Base-by-base conservation (phyloP, 805 yeast genomes). In the Cyberlindnera mississippiensis region DNA sequence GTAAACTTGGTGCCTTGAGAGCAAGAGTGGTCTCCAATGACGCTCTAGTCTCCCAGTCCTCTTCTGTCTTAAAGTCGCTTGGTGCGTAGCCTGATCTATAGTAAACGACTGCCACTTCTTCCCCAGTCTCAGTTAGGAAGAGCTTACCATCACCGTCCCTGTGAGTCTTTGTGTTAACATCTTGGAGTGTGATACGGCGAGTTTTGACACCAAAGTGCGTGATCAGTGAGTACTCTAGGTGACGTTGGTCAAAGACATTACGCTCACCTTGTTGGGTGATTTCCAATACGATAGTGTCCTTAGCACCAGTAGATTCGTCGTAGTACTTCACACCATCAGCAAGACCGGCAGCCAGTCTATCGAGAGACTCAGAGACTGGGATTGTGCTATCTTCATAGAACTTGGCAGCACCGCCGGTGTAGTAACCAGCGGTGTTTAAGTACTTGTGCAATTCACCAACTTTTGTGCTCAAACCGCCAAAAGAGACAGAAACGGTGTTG, bases 401-500 rank as follows among this genome's bases (percentile, higher is more conserved):
- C 16, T 62, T 60, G 18, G 62, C 61, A 1, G 72, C 57, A 33
- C 69, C 69, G 4, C 65, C 56, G 16, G 66, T 51, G 55, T 85
- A 85, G n/a, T 63, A 61, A 3, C 89, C 89, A 7, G 68, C 56
- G 4, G 63, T 56, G 57, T 85, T 83, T 55, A 84, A 63, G 53
- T 75, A 86, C 16, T 71, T 62, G 62, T 93, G 99, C 42, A 87
- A 67, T 50, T 76, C 69, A 16, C 93, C 85, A 19, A 87, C 91
- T 59, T 82, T 85, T 12, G 88, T 61, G 2, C 96, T 82, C 42
- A 93, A 69, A 0, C 95, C 98, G 16, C 95, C 96, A 67, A 93
- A 93, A 1, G 97, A 90, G 4, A 91, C 96, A 55, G 96, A 85
- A 3, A 93, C 87, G 1, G 99, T 90, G 64, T 93, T 93, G 68